A percentile compares a stretch with the other conserved stretches of the same genome.
phyloP scores from a whole-genome alignment of 352 stramenopile genomes.

The Phytopythium mirpurense region DNA sequence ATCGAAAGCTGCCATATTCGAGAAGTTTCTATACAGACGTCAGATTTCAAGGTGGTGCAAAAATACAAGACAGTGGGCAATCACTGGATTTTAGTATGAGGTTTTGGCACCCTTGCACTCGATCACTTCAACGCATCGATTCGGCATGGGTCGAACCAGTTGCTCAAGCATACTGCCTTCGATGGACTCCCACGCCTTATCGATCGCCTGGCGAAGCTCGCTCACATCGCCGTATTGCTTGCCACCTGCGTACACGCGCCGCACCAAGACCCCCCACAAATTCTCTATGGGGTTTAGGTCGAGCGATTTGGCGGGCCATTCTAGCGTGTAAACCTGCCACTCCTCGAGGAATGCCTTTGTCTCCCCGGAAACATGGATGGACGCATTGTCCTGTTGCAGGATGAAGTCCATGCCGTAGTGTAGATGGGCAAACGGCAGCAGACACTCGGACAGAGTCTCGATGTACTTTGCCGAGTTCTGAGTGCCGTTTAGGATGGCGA shows the following conservation, averaged over 20 bases:
- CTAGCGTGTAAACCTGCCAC: conserved; percentile 2
- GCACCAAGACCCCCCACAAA: conserved; percentile 10
- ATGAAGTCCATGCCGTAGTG: not conserved
- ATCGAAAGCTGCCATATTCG: no score
- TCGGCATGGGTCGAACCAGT: not conserved
- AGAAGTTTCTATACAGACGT: conserved; percentile 1
- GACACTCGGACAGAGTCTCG: not conserved
- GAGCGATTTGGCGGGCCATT: conserved; percentile 12
- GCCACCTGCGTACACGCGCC: conserved; percentile 12
- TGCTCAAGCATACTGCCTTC: not conserved
- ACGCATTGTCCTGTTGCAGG: conserved; percentile 14
- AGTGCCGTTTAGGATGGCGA: not conserved
- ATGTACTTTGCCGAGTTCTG: not conserved
- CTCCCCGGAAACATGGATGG: conserved; percentile 8
- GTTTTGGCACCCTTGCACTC: not conserved
- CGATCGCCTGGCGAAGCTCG: not conserved
- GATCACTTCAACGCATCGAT: not conserved
- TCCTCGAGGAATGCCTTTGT: conserved; percentile 9
- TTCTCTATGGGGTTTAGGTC: conserved; percentile 20
- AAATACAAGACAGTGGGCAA: not conserved
- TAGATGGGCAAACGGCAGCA: not conserved
- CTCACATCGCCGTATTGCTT: conserved; percentile 1
- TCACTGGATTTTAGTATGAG: not conserved
- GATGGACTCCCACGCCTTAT: not conserved
- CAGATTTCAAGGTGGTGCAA: not conserved